Base-by-base conservation (phyloP, 108 stramenopile species). In the Cyclotella kingstonii region DNA sequence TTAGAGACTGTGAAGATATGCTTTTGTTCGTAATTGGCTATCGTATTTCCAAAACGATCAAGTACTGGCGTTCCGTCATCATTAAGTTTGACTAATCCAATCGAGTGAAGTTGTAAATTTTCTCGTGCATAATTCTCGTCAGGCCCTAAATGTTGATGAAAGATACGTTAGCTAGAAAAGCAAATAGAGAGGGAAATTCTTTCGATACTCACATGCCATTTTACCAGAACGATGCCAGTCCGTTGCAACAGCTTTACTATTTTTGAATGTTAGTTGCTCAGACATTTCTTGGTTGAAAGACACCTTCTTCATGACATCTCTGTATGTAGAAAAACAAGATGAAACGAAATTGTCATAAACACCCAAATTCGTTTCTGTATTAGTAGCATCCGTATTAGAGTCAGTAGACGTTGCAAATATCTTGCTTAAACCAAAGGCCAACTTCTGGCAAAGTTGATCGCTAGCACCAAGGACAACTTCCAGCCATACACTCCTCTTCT, bases 41-140 rank as follows among this genome's bases (percentile, higher is more conserved):
- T 41, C 9, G 49, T 42, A 14, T 58, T 62, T 5, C 79, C 84
- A 33, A 70, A 50, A 14, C 26, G 51, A 46, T 81, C 54, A 19
- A 63, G n/a, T 0, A 57, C 46, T 19, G 54, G 51, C 11, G 78
- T 81, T 3, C 85, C 85, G 52, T 86, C 78, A 2, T 34, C 42
- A 36, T 83, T 62, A 0, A 86, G 67, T 40, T 52, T 50, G 31
- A 58, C 1, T 1, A 83, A 64, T 0, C 85, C 85, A 30, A 86
- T 79, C 5, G 69, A 67, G 34, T 81, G 81, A 17, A 86, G 70
- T 50, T 85, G 80, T 58, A 85, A 60, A 21, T 80, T 48, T 46
- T 86, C 85, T 17, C 85, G 41, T 0, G 78, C 80, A 54, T 70
- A 86, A 48, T 83, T 86, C 52, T 78, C 81, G 54, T 80, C 79